Percentiles rank a stretch among this genome's conserved stretches.
Conservation (phyloP, 2,329 filamentous ascomycete species). For the Arthrinium phaeospermum region DNA sequence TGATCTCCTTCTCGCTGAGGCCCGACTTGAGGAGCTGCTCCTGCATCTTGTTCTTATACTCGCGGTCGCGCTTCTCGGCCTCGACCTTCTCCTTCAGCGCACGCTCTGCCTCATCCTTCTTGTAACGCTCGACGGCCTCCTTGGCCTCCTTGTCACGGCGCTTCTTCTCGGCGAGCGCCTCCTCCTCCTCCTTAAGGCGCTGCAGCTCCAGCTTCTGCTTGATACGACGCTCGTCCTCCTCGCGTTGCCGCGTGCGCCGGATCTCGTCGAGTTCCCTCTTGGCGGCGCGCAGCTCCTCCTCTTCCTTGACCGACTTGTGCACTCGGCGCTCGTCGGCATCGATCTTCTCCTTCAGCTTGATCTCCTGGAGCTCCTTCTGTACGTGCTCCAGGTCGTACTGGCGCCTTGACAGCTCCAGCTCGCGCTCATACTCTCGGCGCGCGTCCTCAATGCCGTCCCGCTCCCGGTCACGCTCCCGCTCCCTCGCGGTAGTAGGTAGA, state of each 20-base stretch:
- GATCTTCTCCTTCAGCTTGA: conserved; percentile 47
- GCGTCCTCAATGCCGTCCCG: conserved; percentile 28
- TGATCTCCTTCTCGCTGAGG: conserved; percentile 63
- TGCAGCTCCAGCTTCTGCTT: conserved; percentile 57
- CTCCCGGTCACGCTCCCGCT: conserved; percentile 38
- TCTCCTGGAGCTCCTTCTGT: conserved; percentile 46
- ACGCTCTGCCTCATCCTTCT: conserved; percentile 54
- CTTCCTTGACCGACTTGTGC: conserved; percentile 47
- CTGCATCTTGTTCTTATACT: conserved; percentile 61
- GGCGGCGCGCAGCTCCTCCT: conserved; percentile 41
- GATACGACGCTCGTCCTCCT: conserved; percentile 57
- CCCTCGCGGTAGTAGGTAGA: conserved; percentile 32
- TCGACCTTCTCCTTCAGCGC: conserved; percentile 52
- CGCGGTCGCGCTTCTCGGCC: conserved; percentile 54
- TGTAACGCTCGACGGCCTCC: conserved; percentile 58
- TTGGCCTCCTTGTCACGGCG: conserved; percentile 53
- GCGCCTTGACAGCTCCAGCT: conserved; percentile 45
- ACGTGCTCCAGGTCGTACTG: conserved; percentile 43
- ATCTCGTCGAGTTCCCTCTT: conserved; percentile 43
- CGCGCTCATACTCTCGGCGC: conserved; percentile 43
- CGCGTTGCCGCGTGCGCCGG: conserved; percentile 50
- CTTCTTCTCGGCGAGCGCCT: conserved; percentile 50
- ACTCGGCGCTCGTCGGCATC: conserved; percentile 50
- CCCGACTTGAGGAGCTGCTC: conserved; percentile 65
- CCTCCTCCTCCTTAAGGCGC: conserved; percentile 52